phyloP scores from a whole-genome alignment of 441 rosid genomes.

The California macrophylla region DNA sequence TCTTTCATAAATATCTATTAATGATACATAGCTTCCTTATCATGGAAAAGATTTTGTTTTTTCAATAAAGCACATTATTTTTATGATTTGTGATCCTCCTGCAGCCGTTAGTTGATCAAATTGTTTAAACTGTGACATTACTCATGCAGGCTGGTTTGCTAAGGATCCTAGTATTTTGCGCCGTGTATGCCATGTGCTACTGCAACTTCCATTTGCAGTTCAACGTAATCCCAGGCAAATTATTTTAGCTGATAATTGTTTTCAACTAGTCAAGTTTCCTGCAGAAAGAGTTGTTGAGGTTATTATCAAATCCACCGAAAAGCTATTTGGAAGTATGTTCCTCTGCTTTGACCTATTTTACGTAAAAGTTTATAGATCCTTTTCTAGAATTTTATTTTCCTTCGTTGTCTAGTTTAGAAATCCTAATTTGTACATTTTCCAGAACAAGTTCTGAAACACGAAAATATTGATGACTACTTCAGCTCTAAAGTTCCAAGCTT shows the following conservation, averaged over 20 bases:
- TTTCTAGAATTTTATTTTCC: slow-evolving; percentile 13
- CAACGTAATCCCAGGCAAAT: slow-evolving; percentile 80
- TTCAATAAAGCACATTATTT: neutral
- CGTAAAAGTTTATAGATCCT: neutral
- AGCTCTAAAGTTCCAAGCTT: slow-evolving; percentile 73
- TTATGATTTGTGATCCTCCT: neutral
- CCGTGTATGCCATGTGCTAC: slow-evolving; percentile 79
- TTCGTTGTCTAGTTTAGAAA: slow-evolving; percentile 3
- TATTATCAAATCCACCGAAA: slow-evolving; percentile 70
- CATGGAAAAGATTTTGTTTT: neutral
- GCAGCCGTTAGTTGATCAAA: neutral
- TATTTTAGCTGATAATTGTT: slow-evolving; percentile 79
- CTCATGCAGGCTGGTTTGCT: slow-evolving; percentile 76
- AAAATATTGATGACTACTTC: slow-evolving; percentile 48
- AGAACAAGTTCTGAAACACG: slow-evolving; percentile 87
- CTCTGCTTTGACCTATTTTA: neutral
- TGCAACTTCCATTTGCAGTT: slow-evolving; percentile 76
- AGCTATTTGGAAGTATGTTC: slow-evolving; percentile 80
- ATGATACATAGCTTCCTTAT: neutral
- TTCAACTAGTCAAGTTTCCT: slow-evolving; percentile 64
- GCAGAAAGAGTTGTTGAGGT: slow-evolving; percentile 56
- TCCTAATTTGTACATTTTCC: slow-evolving; percentile 16
- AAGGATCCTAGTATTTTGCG: slow-evolving; percentile 69
- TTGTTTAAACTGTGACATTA: slow-evolving; percentile 14
- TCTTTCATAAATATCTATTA: neutral